Evolutionary conservation across 2,329 filamentous ascomycete genomes (phyloP).

Genomic region (Xylariaceae sp.): DNA sequence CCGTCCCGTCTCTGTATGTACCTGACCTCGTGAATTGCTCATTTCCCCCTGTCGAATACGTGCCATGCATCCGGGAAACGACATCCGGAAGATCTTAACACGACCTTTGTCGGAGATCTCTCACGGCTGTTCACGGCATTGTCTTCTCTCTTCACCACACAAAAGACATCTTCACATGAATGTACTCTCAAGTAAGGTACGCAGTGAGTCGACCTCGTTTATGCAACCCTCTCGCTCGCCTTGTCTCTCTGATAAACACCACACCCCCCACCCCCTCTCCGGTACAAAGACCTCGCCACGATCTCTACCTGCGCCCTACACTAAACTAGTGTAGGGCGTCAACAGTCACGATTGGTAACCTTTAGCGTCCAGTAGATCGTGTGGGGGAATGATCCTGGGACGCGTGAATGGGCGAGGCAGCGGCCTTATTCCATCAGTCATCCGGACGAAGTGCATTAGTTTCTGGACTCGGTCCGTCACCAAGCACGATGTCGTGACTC

Average conservation of each 20-base stretch:
- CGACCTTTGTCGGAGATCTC: constrained; percentile 2
- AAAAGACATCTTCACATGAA: too few relatives aligned
- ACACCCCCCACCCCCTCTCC: neutral
- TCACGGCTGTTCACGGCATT: neutral
- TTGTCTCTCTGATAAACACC: neutral
- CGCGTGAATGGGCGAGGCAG: neutral
- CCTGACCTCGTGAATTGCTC: neutral
- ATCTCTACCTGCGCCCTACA: neutral
- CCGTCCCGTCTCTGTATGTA: neutral
- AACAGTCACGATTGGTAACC: neutral
- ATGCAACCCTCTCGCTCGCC: constrained; percentile 5
- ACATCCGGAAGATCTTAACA: constrained; percentile 16
- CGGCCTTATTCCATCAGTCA: too few relatives aligned
- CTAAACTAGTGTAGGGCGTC: neutral
- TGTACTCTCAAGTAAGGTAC: too few relatives aligned
- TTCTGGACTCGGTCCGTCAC: too few relatives aligned
- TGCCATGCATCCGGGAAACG: constrained; percentile 15
- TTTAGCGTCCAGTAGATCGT: neutral
- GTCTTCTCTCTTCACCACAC: too few relatives aligned
- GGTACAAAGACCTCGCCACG: neutral
- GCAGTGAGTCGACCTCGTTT: neutral
- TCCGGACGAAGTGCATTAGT: too few relatives aligned
- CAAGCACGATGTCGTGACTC: too few relatives aligned
- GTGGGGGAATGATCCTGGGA: neutral
- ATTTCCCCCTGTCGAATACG: neutral